Conservation (phyloP, 2,329 filamentous ascomycete species). For the Ilyonectria robusta region DNA sequence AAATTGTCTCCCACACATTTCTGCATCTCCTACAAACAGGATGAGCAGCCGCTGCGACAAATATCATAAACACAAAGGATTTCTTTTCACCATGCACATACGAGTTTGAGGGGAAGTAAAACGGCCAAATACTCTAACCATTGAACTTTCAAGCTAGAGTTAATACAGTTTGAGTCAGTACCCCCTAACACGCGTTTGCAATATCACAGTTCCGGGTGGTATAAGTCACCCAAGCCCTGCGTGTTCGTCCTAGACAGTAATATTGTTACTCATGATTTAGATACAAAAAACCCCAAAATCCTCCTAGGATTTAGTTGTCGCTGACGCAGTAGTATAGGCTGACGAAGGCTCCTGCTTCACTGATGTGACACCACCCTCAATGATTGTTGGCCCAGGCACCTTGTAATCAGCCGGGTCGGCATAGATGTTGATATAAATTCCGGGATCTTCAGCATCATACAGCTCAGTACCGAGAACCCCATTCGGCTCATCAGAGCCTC, state of each 20-base stretch:
- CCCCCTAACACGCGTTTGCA: neutral
- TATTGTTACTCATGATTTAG: neutral
- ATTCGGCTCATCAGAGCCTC: conserved; percentile 51
- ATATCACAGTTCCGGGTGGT: neutral
- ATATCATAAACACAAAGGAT: no score
- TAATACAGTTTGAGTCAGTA: neutral
- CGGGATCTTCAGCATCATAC: conserved; percentile 54
- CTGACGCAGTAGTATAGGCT: conserved; percentile 44
- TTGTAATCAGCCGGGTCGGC: conserved; percentile 44
- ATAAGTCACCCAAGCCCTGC: neutral
- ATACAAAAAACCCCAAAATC: neutral
- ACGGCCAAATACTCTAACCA: neutral
- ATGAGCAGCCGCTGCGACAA: no score
- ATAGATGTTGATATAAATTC: conserved; percentile 55
- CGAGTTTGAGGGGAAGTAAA: neutral
- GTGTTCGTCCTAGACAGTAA: neutral
- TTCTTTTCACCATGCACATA: neutral
- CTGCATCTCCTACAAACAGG: no score
- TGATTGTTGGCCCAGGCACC: conserved; percentile 52
- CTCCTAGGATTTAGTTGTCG: conserved; percentile 39
- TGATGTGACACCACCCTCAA: conserved; percentile 45
- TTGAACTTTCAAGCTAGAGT: neutral
- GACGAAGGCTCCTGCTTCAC: conserved; percentile 45
- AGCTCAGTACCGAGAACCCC: conserved; percentile 54
- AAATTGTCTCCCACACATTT: no score